phyloP scores from a whole-genome alignment of 2,329 filamentous ascomycete species.

The Plenodomus lindquistii region DNA sequence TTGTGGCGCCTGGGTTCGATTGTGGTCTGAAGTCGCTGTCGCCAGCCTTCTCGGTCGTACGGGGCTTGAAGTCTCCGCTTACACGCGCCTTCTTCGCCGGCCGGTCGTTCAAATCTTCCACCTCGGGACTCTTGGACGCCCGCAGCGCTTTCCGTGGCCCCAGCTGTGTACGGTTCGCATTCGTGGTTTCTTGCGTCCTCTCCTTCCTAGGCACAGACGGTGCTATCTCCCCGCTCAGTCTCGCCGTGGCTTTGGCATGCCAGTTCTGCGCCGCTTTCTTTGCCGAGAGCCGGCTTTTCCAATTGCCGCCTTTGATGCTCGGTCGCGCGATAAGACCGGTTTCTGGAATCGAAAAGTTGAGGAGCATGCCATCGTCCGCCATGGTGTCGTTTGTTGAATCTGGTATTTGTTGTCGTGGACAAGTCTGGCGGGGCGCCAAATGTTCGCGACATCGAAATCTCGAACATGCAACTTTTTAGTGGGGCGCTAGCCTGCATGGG shows the following conservation, averaged over 20 bases:
- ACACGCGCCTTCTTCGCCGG: conserved; percentile 41
- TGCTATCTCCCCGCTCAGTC: conserved; percentile 32
- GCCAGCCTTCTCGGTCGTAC: conserved; percentile 19
- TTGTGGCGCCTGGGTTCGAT: conserved; percentile 28
- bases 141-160: conserved; percentile 26
- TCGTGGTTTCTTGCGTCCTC: conserved; percentile 22
- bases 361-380: conserved; percentile 92
- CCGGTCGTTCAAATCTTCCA: conserved; percentile 22
- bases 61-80: conserved; percentile 45
- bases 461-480: conserved; percentile 22
- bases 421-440: conserved; percentile 6
- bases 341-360: conserved; percentile 85
- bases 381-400: conserved; percentile 54
- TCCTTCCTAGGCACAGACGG: conserved; percentile 24
- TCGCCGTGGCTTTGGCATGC: conserved; percentile 49
- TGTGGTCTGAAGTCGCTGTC: conserved; percentile 34
- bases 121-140: conserved; percentile 19
- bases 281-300: conserved; percentile 84
- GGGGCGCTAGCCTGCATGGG: conserved; percentile 15
- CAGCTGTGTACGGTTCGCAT: conserved; percentile 37
- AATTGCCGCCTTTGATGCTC: conserved; percentile 84
- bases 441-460: conserved; percentile 12
- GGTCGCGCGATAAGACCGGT: conserved; percentile 64
- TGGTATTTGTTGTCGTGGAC: background rate
- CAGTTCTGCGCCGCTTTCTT: conserved; percentile 67